Base-by-base conservation (phyloP, 2,329 filamentous ascomycete genomes). In the Laburnicola sp. region DNA sequence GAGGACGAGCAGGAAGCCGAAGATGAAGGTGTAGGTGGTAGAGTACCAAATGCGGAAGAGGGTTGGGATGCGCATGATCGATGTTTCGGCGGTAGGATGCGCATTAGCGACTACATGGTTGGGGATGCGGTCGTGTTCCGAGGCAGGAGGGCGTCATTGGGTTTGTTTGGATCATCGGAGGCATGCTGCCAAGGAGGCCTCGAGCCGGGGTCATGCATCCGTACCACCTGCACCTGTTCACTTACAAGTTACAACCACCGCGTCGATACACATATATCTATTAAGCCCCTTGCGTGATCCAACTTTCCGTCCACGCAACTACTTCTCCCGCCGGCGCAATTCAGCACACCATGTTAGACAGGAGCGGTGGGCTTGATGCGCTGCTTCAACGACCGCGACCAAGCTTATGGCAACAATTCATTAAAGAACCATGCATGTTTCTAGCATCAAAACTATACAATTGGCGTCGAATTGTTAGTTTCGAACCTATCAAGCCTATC, bases 41-140 rank as follows among this genome's bases (percentile, higher is more conserved):
- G 82, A 86, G 78, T 96, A 96, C 76, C 92, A 84, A 72, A 96
- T 85, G 70, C 86, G 85, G 73, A 89, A 91, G 66, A 92, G 63
- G 39, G 47, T 47, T 55, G 85, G 78, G 59, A 80, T 76, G 60
- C 73, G 75, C 62, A 78, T 72, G 45, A 53, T 54, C 48, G 56
- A 59, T 45, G n/a, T 26, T 28, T 11, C 3, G 34, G 32, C 25
- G 28, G 10, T 45, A 23, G 25, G 34, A 31, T 23, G 49, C 35
- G 45, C 40, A 52, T 48, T 41, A 44, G 45, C 45, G 21, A 34
- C 46, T 46, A 45, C 46, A 49, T 49, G 46, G 34, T 16, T 49
- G 39, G 37, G 46, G 31, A 49, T 49, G 46, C 27, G 40, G 30
- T 26, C 21, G 25, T 43, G 46, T 44, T 43, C 38, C 25, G 32